Percentiles rank a stretch among this genome's conserved stretches.
Evolutionary conservation across 257 asterid species (phyloP).

Genomic region (Euphrasia confusa): DNA sequence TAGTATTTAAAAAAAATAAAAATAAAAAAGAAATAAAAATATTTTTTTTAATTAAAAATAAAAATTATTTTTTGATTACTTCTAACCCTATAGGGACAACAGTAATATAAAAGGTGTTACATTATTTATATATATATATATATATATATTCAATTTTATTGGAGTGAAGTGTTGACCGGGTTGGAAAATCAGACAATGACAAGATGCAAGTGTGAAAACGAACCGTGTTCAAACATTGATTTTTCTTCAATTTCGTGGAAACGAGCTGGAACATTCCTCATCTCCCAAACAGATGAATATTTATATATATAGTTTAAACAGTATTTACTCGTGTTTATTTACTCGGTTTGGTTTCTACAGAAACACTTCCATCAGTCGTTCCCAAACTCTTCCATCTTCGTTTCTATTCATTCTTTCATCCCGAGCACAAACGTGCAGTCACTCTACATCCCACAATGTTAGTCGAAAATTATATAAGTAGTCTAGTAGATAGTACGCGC

Average conservation of each 20-base stretch:
- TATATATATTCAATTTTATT: not conserved
- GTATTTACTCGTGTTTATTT: too few relatives aligned
- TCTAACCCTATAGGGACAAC: too few relatives aligned
- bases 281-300: not conserved
- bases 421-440: not conserved
- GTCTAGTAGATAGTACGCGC: conserved; percentile 14
- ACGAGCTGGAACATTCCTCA: not conserved
- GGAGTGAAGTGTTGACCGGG: conserved; percentile 21
- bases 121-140: not conserved
- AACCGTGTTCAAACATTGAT: conserved; percentile 23
- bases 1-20: too few relatives aligned
- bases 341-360: conserved; percentile 20
- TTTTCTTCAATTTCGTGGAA: conserved; percentile 4
- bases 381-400: not conserved
- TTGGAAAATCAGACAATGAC: not conserved
- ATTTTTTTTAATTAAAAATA: too few relatives aligned
- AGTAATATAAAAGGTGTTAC: too few relatives aligned
- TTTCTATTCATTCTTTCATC: conserved; percentile 1
- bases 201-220: conserved; percentile 14
- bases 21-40: too few relatives aligned
- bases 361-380: conserved; percentile 2
- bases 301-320: too few relatives aligned
- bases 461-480: conserved; percentile 22
- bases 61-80: too few relatives aligned
- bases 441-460: conserved; percentile 15